phyloP scores from a whole-genome alignment of 2,329 filamentous ascomycete genomes.

The Xylaria sp. region DNA sequence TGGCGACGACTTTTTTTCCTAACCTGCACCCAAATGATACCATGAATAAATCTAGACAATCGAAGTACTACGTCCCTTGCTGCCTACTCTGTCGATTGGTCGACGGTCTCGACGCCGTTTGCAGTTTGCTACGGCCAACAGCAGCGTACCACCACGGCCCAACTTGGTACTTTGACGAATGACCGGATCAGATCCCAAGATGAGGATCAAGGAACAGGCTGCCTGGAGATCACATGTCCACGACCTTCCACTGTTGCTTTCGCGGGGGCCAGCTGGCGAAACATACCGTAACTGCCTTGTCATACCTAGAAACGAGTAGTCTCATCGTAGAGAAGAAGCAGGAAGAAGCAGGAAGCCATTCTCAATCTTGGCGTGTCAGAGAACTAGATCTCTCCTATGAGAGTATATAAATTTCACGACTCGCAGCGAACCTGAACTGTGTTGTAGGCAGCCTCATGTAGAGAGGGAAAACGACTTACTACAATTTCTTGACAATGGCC shows the following conservation, averaged over 20 bases:
- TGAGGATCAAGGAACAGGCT: neutral
- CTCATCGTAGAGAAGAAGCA: neutral
- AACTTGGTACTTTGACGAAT: neutral
- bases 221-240: neutral
- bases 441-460: neutral
- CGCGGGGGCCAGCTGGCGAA: neutral
- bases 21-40: neutral
- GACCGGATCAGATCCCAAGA: neutral
- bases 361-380: neutral
- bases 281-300: neutral
- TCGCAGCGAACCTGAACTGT: neutral
- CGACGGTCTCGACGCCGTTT: constrained; percentile 1
- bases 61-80: neutral
- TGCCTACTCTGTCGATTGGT: neutral
- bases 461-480: neutral
- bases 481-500: constrained; percentile 3
- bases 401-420: constrained; percentile 8
- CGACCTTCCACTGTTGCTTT: neutral
- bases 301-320: neutral
- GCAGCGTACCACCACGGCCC: constrained; percentile 5
- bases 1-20: neutral
- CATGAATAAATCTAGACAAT: neutral
- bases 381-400: neutral
- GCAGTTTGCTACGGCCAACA: constrained; percentile 6
- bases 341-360: neutral